These are phyloP conservation scores for Emydomyces testavorans DNA, from an alignment of 2,329 filamentous ascomycete genomes.

Conservation along the genomic window DNA sequence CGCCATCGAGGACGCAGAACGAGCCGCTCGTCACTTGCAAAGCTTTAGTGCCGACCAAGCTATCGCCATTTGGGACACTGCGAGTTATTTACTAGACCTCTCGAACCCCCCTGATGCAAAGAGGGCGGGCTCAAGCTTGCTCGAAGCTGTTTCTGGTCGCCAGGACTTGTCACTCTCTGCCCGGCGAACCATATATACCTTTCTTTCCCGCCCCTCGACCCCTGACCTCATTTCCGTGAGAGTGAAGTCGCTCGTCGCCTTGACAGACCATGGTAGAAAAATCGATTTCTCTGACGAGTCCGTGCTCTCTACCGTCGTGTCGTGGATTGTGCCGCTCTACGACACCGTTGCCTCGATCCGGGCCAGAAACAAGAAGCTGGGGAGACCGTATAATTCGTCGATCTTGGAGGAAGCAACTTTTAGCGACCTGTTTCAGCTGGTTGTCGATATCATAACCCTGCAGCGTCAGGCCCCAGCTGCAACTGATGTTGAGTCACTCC, in stretches of 20 bases:
- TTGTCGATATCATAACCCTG: conserved; percentile 34
- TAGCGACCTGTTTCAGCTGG: conserved; percentile 33
- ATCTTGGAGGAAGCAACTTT: conserved; percentile 28
- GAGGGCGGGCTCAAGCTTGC: conserved; percentile 26
- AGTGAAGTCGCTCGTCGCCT: conserved; percentile 30
- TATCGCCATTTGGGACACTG: conserved; percentile 31
- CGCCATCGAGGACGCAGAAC: conserved; percentile 32
- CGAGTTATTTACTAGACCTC: conserved; percentile 29
- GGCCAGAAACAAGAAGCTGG: conserved; percentile 31
- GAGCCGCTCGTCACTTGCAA: conserved; percentile 24
- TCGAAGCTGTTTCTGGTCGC: conserved; percentile 30
- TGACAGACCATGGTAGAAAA: conserved; percentile 36
- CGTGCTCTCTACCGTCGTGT: conserved; percentile 31
- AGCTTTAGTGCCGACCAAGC: conserved; percentile 33
- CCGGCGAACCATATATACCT: conserved; percentile 27
- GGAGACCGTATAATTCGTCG: conserved; percentile 24
- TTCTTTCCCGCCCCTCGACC: conserved; percentile 26
- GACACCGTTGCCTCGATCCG: conserved; percentile 28
- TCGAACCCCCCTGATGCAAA: conserved; percentile 28
- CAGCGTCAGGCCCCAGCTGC: conserved; percentile 29
- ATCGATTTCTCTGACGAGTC: conserved; percentile 32
- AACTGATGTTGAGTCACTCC: conserved; percentile 29
- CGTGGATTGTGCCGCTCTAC: conserved; percentile 32
- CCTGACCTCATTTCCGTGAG: conserved; percentile 31
- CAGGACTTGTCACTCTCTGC: conserved; percentile 31